Evolutionary conservation across 805 yeast species (phyloP), one percentile per base, ranked within the genome.

Genomic region (Alloascoidea africana): DNA sequence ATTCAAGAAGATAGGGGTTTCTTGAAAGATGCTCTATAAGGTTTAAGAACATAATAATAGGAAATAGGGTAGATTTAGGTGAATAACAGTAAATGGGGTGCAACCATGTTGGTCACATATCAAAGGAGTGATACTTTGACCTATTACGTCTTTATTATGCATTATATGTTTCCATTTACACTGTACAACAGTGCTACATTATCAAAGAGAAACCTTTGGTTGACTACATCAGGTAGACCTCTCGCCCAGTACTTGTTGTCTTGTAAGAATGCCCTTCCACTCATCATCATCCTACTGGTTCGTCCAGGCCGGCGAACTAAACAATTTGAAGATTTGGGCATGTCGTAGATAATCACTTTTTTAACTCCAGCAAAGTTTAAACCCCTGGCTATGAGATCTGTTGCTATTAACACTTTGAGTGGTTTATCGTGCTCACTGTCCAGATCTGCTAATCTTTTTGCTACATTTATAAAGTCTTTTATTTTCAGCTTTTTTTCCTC

Each of bases 291-390:
- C 53, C 98, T 63, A 2, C 96, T 96, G 0, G 96, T 89, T 58
- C 98, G 71, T 1, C 98, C 98, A 1, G 84, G 79, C 43, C 98
- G 64, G 54, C 91, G 97, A 16, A 89, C 74, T 42, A 89, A 62
- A 56, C 87, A 97, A 14, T 84, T 76, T 0, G 96, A 72, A 13
- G 80, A 76, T 38, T 70, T 68, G 4, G 98, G 98, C 34, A 86
- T 72, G 51, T 89, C 96, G 60, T 77, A 79, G 37, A 91, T 59
- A 17, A 89, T 65, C 6, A 89, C 83, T 47, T 86, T 86, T 46
- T 86, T 68, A 18, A 91, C 73, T 14, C 81, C 80, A 39, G 70
- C 68, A 58, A 91, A 86, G 50, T 89, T 89, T 39, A 91, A 59
- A 2, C 98, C 98, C 50, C 98, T 66, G 1, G 96, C 87, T 41